Evolutionary conservation across 1,284 basidiomycete species (phyloP).

Genomic region (Lentinula novae-zelandiae): DNA sequence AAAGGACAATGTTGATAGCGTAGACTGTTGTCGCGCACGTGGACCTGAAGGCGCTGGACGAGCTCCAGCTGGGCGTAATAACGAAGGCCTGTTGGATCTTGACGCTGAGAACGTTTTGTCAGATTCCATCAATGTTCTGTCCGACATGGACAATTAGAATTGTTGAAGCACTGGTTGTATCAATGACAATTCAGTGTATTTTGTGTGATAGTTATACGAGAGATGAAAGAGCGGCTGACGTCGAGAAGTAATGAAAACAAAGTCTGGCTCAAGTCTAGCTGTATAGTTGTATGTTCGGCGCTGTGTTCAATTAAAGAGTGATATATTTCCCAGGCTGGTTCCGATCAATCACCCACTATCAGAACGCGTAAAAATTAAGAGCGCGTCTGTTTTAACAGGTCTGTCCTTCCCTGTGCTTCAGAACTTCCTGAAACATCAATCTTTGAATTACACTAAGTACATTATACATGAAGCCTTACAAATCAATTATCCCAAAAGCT

Average conservation of each 20-base stretch:
- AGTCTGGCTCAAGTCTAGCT: too few species aligned
- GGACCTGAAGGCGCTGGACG: constrained; percentile 10
- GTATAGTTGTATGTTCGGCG: background rate
- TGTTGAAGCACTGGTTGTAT: background rate
- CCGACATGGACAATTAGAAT: background rate
- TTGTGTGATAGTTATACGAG: background rate
- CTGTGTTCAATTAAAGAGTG: background rate
- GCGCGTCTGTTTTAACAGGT: background rate
- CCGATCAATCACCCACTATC: background rate
- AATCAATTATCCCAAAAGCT: too few species aligned
- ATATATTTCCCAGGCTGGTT: background rate
- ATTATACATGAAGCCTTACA: too few species aligned
- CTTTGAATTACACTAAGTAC: too few species aligned
- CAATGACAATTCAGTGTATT: background rate
- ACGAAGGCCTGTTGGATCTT: constrained; percentile 1
- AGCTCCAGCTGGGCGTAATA: background rate
- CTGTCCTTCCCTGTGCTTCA: too few species aligned
- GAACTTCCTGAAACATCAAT: too few species aligned
- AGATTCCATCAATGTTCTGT: constrained; percentile 2
- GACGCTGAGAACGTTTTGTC: constrained; percentile 4
- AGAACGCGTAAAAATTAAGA: background rate
- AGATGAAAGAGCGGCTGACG: background rate
- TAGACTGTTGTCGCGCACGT: constrained; percentile 4
- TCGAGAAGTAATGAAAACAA: background rate
- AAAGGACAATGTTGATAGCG: background rate